A percentile compares a stretch with the other conserved stretches of the same genome.
phyloP scores from a whole-genome alignment of 352 stramenopile species.

The Aphanomyces euteiches region DNA sequence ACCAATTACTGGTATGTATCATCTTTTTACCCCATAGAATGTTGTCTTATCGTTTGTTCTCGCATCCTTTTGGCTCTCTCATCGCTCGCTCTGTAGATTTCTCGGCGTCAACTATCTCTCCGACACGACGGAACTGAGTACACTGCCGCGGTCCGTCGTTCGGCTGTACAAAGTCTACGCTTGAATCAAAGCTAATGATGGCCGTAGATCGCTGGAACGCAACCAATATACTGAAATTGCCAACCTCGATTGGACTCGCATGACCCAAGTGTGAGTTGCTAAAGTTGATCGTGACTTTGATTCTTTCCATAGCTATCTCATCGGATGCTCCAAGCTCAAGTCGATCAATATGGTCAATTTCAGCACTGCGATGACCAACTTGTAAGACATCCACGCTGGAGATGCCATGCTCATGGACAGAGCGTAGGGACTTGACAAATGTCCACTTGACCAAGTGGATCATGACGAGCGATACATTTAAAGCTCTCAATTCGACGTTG shows the following conservation, averaged over 20 bases:
- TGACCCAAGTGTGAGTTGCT: slow-evolving; percentile 12
- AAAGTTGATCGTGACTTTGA: background rate
- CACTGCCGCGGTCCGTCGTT: background rate
- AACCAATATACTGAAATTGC: slow-evolving; percentile 7
- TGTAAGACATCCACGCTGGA: background rate
- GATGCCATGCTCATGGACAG: background rate
- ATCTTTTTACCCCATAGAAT: too few relatives aligned
- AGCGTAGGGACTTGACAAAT: background rate
- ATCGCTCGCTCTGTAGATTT: background rate
- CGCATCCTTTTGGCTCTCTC: background rate
- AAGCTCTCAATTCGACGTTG: background rate
- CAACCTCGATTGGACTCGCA: slow-evolving; percentile 4
- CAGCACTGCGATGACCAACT: background rate
- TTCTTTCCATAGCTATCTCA: background rate
- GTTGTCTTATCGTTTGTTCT: too few relatives aligned
- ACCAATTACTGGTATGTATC: too few relatives aligned
- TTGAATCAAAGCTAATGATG: background rate
- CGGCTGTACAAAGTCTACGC: background rate
- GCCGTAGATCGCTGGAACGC: slow-evolving; percentile 8
- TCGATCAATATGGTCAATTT: background rate
- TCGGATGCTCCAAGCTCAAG: background rate
- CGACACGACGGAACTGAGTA: background rate
- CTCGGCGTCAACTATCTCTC: background rate
- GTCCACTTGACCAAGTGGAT: background rate
- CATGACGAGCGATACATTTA: background rate